These are phyloP conservation scores for Amanita rubescens DNA, from an alignment of 768 basidiomycete species.

Conservation along the genomic window DNA sequence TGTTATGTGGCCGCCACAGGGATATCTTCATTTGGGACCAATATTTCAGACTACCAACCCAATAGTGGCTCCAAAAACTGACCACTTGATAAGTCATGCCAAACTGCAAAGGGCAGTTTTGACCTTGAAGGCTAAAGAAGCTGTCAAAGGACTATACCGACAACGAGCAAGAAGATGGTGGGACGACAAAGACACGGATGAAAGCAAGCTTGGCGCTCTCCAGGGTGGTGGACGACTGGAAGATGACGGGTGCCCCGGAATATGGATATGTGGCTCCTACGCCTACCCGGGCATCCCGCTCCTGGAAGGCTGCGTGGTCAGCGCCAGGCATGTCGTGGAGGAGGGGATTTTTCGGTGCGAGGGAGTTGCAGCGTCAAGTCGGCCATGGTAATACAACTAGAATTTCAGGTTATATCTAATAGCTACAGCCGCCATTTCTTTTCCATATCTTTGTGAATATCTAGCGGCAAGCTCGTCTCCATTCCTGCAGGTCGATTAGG, in stretches of 20 bases:
- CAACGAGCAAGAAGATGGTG: slow-evolving; percentile 33
- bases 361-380: slow-evolving; percentile 19
- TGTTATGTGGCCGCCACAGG: slow-evolving; percentile 33
- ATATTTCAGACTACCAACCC: slow-evolving; percentile 76
- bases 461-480: slow-evolving; percentile 41
- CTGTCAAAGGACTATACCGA: slow-evolving; percentile 37
- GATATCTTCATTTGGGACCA: slow-evolving; percentile 24
- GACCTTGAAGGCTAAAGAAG: slow-evolving; percentile 41
- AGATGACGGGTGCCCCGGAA: slow-evolving; percentile 30
- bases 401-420: not conserved
- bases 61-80: slow-evolving; percentile 41
- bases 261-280: slow-evolving; percentile 73
- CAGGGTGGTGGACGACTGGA: slow-evolving; percentile 41
- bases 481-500: slow-evolving; percentile 33
- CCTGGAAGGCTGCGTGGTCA: slow-evolving; percentile 73
- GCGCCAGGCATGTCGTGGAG: slow-evolving; percentile 52
- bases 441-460: slow-evolving; percentile 64
- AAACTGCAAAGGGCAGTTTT: slow-evolving; percentile 58
- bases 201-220: slow-evolving; percentile 35
- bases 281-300: slow-evolving; percentile 68
- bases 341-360: slow-evolving; percentile 33
- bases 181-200: slow-evolving; percentile 34
- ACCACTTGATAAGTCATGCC: slow-evolving; percentile 47
- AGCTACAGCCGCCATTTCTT: slow-evolving; percentile 43
- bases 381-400: slow-evolving; percentile 15